Percentiles rank a stretch among this genome's conserved stretches.
Evolutionary conservation across 257 asterid genomes (phyloP).

Genomic region (Solanum lycopersicoides): DNA sequence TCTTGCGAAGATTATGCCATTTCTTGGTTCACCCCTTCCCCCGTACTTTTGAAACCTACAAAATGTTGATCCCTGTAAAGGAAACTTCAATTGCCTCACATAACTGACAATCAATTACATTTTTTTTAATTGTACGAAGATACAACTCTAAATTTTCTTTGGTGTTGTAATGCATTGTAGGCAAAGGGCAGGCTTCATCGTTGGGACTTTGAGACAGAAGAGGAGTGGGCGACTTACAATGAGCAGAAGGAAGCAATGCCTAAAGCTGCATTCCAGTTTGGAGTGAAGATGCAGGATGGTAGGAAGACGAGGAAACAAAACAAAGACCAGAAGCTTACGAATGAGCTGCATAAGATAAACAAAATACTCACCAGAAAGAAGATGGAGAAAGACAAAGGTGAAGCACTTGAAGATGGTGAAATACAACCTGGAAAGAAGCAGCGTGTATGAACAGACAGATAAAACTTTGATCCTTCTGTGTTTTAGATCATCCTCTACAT

Average conservation of each 20-base stretch:
- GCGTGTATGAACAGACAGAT: constrained; percentile 22
- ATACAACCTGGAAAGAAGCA: constrained; percentile 81
- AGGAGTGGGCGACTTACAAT: constrained; percentile 94
- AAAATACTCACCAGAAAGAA: constrained; percentile 76
- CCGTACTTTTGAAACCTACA: neutral
- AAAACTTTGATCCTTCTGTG: neutral
- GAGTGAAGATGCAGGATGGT: constrained; percentile 99
- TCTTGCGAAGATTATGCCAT: neutral
- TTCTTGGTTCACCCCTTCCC: neutral
- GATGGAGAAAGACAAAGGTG: constrained; percentile 48
- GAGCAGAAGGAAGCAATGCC: constrained; percentile 99
- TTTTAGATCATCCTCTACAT: neutral
- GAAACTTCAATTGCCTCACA: neutral
- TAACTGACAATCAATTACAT: neutral
- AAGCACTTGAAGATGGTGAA: constrained; percentile 42
- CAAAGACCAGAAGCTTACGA: constrained; percentile 89
- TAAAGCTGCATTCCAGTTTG: constrained; percentile 99
- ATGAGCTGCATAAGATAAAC: constrained; percentile 92
- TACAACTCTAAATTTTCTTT: neutral
- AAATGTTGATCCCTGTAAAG: neutral
- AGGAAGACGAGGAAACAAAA: constrained; percentile 94
- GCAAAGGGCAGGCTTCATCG: constrained; percentile 97
- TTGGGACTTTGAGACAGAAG: constrained; percentile 99
- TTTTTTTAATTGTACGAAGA: neutral
- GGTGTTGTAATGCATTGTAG: constrained; percentile 15